Evolutionary conservation across 176 grass and related monocot genomes (phyloP), one percentile per base, ranked within the genome.

Genomic region (Phyllostachys edulis): DNA sequence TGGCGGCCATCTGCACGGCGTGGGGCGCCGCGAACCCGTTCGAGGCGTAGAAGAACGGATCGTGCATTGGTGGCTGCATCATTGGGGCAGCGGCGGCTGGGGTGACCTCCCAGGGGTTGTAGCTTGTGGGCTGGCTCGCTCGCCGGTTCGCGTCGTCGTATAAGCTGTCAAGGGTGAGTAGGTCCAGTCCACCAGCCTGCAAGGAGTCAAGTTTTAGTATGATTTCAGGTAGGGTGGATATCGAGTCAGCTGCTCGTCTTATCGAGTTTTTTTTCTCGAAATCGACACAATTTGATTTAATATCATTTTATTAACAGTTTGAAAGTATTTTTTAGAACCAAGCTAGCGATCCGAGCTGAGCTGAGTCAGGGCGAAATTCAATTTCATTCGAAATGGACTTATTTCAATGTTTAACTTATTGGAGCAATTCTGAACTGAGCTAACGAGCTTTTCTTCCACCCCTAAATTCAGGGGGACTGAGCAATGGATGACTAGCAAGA

Each of bases 101-200:
- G 55, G 73, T 76, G n/a, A 65, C 89, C 36, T 96, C 93, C 97
- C 97, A 99, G 39, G 97, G 97, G 68, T 96, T 99, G 90, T 99
- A 99, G 90, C 93, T 96, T 5, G 84, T 63, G 16, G 88, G 85
- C 60, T 99, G 93, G 88, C 81, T 99, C 23, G 88, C 97, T 84
- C 83, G 85, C 62, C 91, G 89, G 77, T 99, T 81, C 10, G 93
- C 97, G 7, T 99, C 97, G 1, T 92, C 84, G 24, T 99, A 99
- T 60, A 99, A 67, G 85, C 97, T 96, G 67, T 99, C 97, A 1
- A 99, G 85, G 40, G 91, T 94, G n/a, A 99, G 90, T 36, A 87
- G 39, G 81, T 99, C 97, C 66, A 99, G 78, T 14, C 97, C 97
- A 78, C 97, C 97, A 77, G 93, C 97, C 97, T 99, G 86, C 65